Conservation (phyloP, 169 alveolate species). For the Babesia sp. region DNA sequence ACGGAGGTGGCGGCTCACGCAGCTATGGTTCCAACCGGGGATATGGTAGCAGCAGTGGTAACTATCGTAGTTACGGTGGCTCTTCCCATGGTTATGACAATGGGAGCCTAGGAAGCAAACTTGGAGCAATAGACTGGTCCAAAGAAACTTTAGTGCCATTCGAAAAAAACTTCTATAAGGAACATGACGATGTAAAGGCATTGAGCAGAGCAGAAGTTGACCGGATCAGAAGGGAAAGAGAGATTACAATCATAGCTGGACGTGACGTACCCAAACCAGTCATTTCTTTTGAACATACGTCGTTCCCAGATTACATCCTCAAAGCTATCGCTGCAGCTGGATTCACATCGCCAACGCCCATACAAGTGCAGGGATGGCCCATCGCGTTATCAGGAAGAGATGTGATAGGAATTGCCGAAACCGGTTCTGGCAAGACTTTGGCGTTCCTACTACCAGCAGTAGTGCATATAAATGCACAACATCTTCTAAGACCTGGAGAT, state of each 20-base stretch:
- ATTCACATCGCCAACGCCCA: conserved; percentile 92
- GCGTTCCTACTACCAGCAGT: conserved; percentile 95
- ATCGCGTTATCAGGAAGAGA: conserved; percentile 92
- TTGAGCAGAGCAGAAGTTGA: conserved; percentile 85
- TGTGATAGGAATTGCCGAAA: conserved; percentile 97
- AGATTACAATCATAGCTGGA: conserved; percentile 86
- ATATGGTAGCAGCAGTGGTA: conserved; percentile 1
- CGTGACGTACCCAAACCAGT: conserved; percentile 90
- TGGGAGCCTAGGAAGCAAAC: conserved; percentile 73
- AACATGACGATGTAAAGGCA: conserved; percentile 83
- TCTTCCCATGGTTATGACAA: conserved; percentile 16
- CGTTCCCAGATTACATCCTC: conserved; percentile 91
- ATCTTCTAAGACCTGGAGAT: conserved; percentile 86
- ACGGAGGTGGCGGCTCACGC: conserved; percentile 27
- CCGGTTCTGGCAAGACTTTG: conserved; percentile 99
- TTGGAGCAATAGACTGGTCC: conserved; percentile 85
- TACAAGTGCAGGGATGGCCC: conserved; percentile 97
- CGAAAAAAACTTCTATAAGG: conserved; percentile 91
- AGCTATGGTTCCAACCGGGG: conserved; percentile 26
- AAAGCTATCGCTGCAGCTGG: conserved; percentile 83
- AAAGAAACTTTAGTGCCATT: conserved; percentile 83
- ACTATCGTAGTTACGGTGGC: conserved; percentile 22
- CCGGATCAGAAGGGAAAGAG: conserved; percentile 79
- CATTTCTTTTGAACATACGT: conserved; percentile 85
- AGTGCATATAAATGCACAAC: conserved; percentile 91